phyloP scores from a whole-genome alignment of 768 basidiomycete species.

The Saitozyma podzolica region DNA sequence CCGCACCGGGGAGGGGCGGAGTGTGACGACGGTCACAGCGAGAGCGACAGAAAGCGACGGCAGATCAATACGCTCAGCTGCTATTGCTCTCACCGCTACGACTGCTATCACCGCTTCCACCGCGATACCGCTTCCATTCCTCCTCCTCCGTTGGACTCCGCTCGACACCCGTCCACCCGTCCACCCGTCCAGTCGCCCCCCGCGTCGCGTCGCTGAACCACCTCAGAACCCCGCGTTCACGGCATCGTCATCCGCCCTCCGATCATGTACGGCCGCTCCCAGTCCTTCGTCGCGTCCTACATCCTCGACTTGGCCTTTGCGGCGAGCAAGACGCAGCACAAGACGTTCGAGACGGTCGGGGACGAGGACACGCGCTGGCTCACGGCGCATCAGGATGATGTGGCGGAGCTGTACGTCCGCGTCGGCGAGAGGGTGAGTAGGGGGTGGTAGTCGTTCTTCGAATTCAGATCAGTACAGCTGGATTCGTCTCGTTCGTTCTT shows the following conservation, averaged over 20 bases:
- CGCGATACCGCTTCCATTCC: too few relatives aligned
- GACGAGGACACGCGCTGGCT: slow-evolving; percentile 45
- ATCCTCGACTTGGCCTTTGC: slow-evolving; percentile 50
- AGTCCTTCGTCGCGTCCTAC: slow-evolving; percentile 50
- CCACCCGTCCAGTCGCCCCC: not conserved
- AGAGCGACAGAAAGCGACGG: too few relatives aligned
- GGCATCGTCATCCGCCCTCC: slow-evolving; percentile 58
- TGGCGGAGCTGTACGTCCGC: slow-evolving; percentile 56
- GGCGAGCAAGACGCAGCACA: slow-evolving; percentile 46
- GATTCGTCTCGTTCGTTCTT: too few relatives aligned
- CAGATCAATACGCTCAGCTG: too few relatives aligned
- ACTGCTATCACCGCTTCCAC: too few relatives aligned
- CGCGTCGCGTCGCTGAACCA: not conserved
- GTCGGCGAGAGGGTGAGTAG: slow-evolving; percentile 55
- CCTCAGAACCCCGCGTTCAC: slow-evolving; percentile 48
- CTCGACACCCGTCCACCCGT: not conserved
- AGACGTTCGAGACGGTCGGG: slow-evolving; percentile 52
- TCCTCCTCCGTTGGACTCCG: too few relatives aligned
- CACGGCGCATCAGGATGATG: slow-evolving; percentile 57
- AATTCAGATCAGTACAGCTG: too few relatives aligned
- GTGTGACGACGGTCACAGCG: too few relatives aligned
- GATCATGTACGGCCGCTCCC: slow-evolving; percentile 56
- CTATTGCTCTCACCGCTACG: too few relatives aligned
- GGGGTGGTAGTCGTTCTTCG: not conserved
- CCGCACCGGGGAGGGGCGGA: too few relatives aligned